These are phyloP conservation scores for Mitragyna speciosa DNA, from an alignment of 257 asterid species.

Conservation along the genomic window DNA sequence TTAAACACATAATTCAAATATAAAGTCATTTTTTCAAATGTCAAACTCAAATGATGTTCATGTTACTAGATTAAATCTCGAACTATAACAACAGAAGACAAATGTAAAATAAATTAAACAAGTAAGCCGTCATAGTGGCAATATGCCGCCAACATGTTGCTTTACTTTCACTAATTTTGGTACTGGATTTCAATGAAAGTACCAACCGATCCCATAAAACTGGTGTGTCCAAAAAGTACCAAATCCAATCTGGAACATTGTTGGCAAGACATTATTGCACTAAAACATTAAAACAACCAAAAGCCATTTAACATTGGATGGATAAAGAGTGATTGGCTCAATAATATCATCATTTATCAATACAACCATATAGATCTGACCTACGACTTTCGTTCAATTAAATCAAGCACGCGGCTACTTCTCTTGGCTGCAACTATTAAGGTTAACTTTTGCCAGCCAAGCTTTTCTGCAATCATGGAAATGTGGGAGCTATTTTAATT, in stretches of 20 bases:
- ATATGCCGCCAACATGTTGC: slow-evolving; percentile 5
- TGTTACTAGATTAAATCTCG: background rate
- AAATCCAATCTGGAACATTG: background rate
- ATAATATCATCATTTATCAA: background rate
- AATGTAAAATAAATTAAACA: background rate
- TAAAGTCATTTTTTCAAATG: too few relatives aligned
- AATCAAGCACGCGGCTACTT: background rate
- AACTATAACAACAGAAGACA: background rate
- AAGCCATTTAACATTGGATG: background rate
- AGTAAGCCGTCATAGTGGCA: background rate
- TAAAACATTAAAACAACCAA: background rate
- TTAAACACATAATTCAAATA: too few relatives aligned
- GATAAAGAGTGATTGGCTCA: background rate
- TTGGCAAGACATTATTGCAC: background rate
- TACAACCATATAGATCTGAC: background rate
- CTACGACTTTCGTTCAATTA: background rate
- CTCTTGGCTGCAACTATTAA: background rate
- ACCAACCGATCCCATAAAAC: background rate
- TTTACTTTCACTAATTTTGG: background rate
- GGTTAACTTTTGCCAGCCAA: background rate
- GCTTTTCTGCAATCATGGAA: background rate
- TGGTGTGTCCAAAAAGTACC: background rate
- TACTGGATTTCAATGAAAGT: background rate
- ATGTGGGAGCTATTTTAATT: background rate
- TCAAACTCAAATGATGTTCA: background rate